These are phyloP conservation scores for Suillus decipiens DNA, from an alignment of 768 basidiomycete species.

Conservation along the genomic window DNA sequence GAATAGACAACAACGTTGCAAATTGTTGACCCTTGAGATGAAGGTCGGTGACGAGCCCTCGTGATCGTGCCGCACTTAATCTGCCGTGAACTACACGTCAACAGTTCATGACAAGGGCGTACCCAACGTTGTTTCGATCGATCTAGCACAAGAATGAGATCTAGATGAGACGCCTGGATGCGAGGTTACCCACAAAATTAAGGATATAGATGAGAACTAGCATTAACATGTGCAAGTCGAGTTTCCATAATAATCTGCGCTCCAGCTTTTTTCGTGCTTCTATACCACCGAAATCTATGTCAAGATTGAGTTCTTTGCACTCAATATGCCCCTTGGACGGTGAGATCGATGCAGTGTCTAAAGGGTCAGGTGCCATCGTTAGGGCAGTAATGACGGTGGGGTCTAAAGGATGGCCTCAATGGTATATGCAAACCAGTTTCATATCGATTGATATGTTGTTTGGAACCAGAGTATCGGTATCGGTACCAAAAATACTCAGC, in stretches of 20 bases:
- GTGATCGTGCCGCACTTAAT: conserved; percentile 61
- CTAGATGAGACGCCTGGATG: not conserved
- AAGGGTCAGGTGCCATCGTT: conserved; percentile 14
- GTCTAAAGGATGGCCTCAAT: not conserved
- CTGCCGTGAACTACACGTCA: not conserved
- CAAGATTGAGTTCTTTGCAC: conserved; percentile 18
- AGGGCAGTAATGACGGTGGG: not conserved
- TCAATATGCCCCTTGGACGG: conserved; percentile 10
- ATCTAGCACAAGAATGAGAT: conserved; percentile 38
- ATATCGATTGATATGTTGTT: not conserved
- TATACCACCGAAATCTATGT: conserved; percentile 49
- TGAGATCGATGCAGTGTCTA: conserved; percentile 7
- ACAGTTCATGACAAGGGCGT: conserved; percentile 19
- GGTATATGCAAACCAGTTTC: not conserved
- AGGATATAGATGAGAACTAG: conserved; percentile 44
- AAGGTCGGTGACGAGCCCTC: conserved; percentile 65
- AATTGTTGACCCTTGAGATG: conserved; percentile 60
- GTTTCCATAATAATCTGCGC: conserved; percentile 52
- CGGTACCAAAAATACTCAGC: not conserved
- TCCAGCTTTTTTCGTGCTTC: conserved; percentile 51
- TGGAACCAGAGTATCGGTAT: not conserved
- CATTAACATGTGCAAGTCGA: conserved; percentile 59
- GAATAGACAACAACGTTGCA: conserved; percentile 66
- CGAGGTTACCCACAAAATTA: conserved; percentile 32
- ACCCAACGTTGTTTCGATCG: conserved; percentile 72